phyloP scores from a whole-genome alignment of 345 rosid species.

The Brassica napus region DNA sequence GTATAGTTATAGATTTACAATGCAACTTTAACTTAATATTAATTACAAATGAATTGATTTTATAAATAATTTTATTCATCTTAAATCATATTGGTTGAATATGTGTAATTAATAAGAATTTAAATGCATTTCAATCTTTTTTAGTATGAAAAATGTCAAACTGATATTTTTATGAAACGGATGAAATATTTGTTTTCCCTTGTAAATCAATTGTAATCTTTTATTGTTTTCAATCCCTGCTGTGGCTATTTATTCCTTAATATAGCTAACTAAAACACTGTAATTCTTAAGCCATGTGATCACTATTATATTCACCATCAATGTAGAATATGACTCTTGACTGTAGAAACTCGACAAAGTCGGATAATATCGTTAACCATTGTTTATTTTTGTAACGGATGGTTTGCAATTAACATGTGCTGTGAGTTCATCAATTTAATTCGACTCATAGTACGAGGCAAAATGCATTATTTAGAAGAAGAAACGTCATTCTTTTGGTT shows the following conservation, averaged over 20 bases:
- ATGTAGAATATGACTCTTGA: neutral
- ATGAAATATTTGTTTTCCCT: neutral
- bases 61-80: too few species aligned
- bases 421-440: neutral
- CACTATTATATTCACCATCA: neutral
- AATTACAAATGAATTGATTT: too few species aligned
- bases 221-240: neutral
- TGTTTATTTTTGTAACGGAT: neutral
- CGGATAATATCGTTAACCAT: neutral
- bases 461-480: neutral
- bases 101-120: too few species aligned
- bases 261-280: neutral
- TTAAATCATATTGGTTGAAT: too few species aligned
- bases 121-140: too few species aligned
- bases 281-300: neutral
- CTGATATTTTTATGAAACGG: too few species aligned
- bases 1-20: too few species aligned
- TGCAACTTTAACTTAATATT: too few species aligned
- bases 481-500: neutral
- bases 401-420: neutral
- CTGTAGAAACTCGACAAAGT: constrained; percentile 30
- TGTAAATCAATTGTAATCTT: neutral
- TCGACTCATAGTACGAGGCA: neutral
- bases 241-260: neutral
- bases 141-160: too few species aligned